These are phyloP conservation scores for Plasmopara muralis DNA, from an alignment of 352 stramenopile genomes.

Conservation along the genomic window DNA sequence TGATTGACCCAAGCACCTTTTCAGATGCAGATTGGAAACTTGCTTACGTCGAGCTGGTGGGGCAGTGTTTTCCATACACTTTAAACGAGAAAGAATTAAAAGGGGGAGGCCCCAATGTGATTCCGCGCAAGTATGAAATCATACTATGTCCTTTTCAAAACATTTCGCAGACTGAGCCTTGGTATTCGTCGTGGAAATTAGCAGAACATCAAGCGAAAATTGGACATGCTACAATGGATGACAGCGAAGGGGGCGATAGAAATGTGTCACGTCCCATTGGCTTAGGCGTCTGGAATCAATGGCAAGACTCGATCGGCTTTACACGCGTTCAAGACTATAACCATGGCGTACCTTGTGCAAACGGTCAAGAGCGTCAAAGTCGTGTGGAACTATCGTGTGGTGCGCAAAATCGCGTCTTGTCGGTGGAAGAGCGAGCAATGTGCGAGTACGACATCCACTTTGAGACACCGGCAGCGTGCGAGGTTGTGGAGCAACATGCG, in stretches of 20 bases:
- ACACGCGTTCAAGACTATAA: constrained; percentile 54
- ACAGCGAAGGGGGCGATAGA: constrained; percentile 11
- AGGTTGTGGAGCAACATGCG: constrained; percentile 14
- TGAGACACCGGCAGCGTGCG: constrained; percentile 55
- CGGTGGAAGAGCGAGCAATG: constrained; percentile 86
- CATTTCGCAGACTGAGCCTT: constrained; percentile 62
- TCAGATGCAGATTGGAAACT: constrained; percentile 29
- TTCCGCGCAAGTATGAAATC: constrained; percentile 59
- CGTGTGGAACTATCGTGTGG: constrained; percentile 78
- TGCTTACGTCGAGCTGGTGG: constrained; percentile 51
- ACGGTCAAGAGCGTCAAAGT: constrained; percentile 64
- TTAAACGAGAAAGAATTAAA: constrained; percentile 72
- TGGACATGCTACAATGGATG: constrained; percentile 6
- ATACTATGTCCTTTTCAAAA: constrained; percentile 78
- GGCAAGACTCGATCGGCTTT: constrained; percentile 31
- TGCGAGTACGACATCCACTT: constrained; percentile 88
- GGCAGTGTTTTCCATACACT: constrained; percentile 55
- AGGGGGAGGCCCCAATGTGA: constrained; percentile 66
- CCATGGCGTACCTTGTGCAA: constrained; percentile 79
- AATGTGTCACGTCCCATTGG: constrained; percentile 28
- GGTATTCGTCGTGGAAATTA: constrained; percentile 44
- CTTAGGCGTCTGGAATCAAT: constrained; percentile 65
- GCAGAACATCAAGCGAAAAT: constrained; percentile 41
- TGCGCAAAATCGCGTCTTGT: constrained; percentile 59
- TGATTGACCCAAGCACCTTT: constrained; percentile 44